phyloP scores from a whole-genome alignment of 2,329 filamentous ascomycete genomes.

The Cladosporium austrohemisphaericum region DNA sequence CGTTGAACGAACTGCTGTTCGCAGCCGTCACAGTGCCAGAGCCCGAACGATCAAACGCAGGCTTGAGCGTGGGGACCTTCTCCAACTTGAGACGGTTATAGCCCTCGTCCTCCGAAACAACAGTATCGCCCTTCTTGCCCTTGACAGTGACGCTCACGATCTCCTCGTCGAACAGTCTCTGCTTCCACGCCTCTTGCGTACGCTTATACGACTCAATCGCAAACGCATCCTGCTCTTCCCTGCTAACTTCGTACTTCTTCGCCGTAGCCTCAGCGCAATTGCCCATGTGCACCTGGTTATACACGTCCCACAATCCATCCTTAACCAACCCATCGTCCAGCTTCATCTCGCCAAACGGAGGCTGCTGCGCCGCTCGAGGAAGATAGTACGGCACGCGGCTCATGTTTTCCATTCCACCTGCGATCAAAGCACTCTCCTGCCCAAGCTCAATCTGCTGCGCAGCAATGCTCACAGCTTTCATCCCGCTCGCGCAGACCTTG shows the following conservation, averaged over 20 bases:
- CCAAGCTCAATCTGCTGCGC: conserved; percentile 94
- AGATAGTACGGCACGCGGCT: conserved; percentile 88
- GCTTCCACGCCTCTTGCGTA: conserved; percentile 84
- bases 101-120: conserved; percentile 82
- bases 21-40: conserved; percentile 90
- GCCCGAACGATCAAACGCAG: conserved; percentile 82
- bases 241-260: conserved; percentile 75
- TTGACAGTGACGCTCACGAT: conserved; percentile 84
- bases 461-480: conserved; percentile 87
- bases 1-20: conserved; percentile 90
- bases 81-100: conserved; percentile 83
- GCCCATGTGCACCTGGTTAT: conserved; percentile 96
- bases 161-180: conserved; percentile 80
- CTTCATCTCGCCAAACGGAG: conserved; percentile 81
- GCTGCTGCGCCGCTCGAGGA: conserved; percentile 73
- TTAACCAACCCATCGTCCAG: conserved; percentile 90
- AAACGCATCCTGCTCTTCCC: conserved; percentile 87
- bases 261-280: conserved; percentile 93
- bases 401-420: conserved; percentile 99
- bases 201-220: conserved; percentile 85
- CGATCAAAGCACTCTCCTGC: conserved; percentile 79
- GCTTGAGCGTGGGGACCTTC: conserved; percentile 81
- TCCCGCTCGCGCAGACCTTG: conserved; percentile 93
- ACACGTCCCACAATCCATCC: conserved; percentile 93
- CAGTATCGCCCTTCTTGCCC: conserved; percentile 73